Conservation (phyloP, 163 green algal genomes). For the Scenedesmus sp. region DNA sequence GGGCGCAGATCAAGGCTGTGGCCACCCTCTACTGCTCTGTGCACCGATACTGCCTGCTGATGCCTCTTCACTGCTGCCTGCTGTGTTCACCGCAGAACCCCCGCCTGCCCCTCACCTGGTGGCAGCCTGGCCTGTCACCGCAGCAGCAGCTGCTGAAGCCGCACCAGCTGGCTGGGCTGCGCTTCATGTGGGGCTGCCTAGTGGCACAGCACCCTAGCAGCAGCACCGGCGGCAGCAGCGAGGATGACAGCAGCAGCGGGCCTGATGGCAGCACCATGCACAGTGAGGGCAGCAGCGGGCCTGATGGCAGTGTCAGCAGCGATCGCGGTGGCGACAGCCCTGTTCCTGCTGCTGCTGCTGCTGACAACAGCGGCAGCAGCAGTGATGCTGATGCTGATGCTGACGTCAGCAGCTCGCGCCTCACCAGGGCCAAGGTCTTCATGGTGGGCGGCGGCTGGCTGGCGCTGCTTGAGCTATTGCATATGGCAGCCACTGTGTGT, state of each 20-base stretch:
- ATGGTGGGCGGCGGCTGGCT: background rate
- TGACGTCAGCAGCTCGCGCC: background rate
- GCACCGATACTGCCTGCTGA: no score
- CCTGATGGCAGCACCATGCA: background rate
- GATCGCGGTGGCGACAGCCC: background rate
- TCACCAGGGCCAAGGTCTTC: slow-evolving; percentile 22
- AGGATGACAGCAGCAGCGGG: background rate
- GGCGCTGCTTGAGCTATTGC: no score
- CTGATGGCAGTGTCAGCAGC: background rate
- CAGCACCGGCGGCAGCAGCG: slow-evolving; percentile 12
- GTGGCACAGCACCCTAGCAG: slow-evolving; percentile 45
- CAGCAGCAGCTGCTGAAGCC: slow-evolving; percentile 59
- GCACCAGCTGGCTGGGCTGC: slow-evolving; percentile 73
- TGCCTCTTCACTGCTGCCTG: no score
- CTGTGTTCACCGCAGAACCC: slow-evolving; percentile 20
- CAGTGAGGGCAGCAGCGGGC: background rate
- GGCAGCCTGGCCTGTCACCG: background rate
- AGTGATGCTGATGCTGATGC: background rate
- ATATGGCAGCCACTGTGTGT: no score
- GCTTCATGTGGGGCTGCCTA: slow-evolving; percentile 73
- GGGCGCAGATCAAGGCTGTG: no score
- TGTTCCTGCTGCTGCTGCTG: background rate
- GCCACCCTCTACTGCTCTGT: no score
- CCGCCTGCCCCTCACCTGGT: slow-evolving; percentile 5
- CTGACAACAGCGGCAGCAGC: background rate